phyloP scores from a whole-genome alignment of 257 asterid species.

The Fraxinus americana region DNA sequence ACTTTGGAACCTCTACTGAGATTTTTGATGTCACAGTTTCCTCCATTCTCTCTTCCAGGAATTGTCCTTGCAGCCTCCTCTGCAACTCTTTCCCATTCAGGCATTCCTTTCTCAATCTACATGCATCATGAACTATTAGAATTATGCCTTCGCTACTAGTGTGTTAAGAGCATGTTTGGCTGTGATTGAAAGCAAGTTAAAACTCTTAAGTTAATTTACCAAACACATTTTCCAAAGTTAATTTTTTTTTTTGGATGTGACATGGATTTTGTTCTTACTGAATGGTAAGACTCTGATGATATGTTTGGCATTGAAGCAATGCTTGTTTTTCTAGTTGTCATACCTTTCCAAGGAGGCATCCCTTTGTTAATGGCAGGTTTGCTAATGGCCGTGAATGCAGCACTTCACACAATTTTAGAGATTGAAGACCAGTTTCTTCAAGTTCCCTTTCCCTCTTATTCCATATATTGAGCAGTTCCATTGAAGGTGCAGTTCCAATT shows the following conservation, averaged over 20 bases:
- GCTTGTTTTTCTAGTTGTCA: not conserved
- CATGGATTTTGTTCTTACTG: too few relatives aligned
- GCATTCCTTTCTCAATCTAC: conserved; percentile 72
- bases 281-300: not conserved
- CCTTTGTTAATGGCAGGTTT: conserved; percentile 73
- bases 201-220: too few relatives aligned
- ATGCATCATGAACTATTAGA: conserved; percentile 5
- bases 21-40: conserved; percentile 91
- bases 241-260: too few relatives aligned
- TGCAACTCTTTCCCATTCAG: conserved; percentile 85
- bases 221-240: too few relatives aligned
- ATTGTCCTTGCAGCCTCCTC: conserved; percentile 87
- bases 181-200: too few relatives aligned
- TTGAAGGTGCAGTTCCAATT: conserved; percentile 93
- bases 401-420: conserved; percentile 77
- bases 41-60: conserved; percentile 97
- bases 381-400: conserved; percentile 85
- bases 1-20: conserved; percentile 92
- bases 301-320: not conserved
- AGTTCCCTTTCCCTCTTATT: conserved; percentile 75
- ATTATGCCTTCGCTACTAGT: too few relatives aligned
- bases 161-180: too few relatives aligned
- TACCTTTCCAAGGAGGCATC: conserved; percentile 96
- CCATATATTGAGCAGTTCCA: conserved; percentile 79
- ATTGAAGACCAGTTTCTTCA: conserved; percentile 62